These are phyloP conservation scores for Cutaneotrichosporon mucoides DNA, from an alignment of 1,284 basidiomycete genomes.

Conservation along the genomic window DNA sequence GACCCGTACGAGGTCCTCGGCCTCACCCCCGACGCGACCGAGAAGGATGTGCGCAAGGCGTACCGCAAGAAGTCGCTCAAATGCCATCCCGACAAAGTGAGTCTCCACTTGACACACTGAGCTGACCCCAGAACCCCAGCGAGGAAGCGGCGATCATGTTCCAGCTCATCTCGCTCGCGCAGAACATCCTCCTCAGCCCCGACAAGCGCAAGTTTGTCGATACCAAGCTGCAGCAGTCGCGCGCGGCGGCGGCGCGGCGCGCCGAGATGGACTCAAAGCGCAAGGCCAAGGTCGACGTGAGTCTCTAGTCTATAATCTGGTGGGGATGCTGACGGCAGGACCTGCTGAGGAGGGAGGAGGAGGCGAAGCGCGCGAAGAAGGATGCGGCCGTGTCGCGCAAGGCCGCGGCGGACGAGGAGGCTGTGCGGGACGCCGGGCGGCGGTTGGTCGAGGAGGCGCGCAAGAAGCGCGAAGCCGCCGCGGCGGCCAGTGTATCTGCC, in stretches of 20 bases:
- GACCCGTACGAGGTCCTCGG: constrained; percentile 75
- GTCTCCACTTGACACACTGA: constrained; percentile 36
- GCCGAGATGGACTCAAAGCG: constrained; percentile 72
- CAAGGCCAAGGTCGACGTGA: constrained; percentile 62
- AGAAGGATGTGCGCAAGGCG: constrained; percentile 76
- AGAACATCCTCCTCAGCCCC: constrained; percentile 78
- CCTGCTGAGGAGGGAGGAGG: constrained; percentile 73
- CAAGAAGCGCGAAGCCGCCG: constrained; percentile 20
- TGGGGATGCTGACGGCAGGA: constrained; percentile 53
- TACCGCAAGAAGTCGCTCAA: constrained; percentile 77
- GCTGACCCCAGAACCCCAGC: constrained; percentile 17
- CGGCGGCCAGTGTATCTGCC: neutral
- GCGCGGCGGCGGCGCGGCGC: constrained; percentile 67
- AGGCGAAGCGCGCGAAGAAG: constrained; percentile 61
- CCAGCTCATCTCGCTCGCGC: constrained; percentile 78
- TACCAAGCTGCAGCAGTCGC: constrained; percentile 67
- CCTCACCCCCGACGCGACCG: constrained; percentile 64
- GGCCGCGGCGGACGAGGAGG: constrained; percentile 57
- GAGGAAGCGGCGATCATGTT: constrained; percentile 66
- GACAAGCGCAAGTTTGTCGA: constrained; percentile 76
- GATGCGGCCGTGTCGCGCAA: constrained; percentile 58
- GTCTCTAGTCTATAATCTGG: neutral
- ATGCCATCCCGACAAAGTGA: constrained; percentile 80
- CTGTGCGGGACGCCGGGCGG: constrained; percentile 72
- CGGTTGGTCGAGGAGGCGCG: constrained; percentile 61